Conservation (phyloP, 1,139 yeast species). For the Scheffersomyces insectosa region DNA sequence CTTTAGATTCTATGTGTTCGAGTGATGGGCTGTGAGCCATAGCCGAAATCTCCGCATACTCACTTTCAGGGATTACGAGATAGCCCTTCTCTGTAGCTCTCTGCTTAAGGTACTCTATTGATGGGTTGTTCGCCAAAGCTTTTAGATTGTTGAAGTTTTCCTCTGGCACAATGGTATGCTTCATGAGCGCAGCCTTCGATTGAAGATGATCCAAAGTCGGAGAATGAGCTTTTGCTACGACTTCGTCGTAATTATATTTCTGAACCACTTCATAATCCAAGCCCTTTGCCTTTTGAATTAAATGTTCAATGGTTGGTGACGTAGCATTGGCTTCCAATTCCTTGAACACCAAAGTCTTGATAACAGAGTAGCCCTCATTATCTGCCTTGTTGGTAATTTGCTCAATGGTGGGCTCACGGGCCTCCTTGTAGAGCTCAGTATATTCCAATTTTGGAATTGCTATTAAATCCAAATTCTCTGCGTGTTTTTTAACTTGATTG, state of each 20-base stretch:
- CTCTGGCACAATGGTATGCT: slow-evolving; percentile 18
- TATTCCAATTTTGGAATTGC: slow-evolving; percentile 37
- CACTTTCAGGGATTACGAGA: slow-evolving; percentile 3
- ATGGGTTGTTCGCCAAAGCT: slow-evolving; percentile 14
- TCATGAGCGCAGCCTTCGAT: slow-evolving; percentile 13
- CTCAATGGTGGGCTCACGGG: slow-evolving; percentile 29
- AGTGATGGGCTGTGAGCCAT: slow-evolving; percentile 8
- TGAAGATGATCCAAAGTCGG: slow-evolving; percentile 25
- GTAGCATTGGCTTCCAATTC: slow-evolving; percentile 8
- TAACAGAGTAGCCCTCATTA: slow-evolving; percentile 12
- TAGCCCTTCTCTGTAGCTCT: slow-evolving; percentile 9
- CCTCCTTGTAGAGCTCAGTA: slow-evolving; percentile 33
- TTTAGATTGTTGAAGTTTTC: slow-evolving; percentile 12
- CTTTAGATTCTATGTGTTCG: slow-evolving; percentile 11
- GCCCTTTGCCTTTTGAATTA: neutral
- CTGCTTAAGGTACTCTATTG: slow-evolving; percentile 11
- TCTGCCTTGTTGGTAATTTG: slow-evolving; percentile 13
- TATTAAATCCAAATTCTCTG: slow-evolving; percentile 36
- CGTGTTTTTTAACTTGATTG: slow-evolving; percentile 35
- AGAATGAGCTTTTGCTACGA: slow-evolving; percentile 5
- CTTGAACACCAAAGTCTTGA: slow-evolving; percentile 13
- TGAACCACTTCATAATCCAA: slow-evolving; percentile 1
- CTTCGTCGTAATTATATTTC: neutral
- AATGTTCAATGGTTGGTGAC: slow-evolving; percentile 5
- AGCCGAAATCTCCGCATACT: slow-evolving; percentile 16